Conservation (phyloP, 164 flowering plant species). For the Piper betle region DNA sequence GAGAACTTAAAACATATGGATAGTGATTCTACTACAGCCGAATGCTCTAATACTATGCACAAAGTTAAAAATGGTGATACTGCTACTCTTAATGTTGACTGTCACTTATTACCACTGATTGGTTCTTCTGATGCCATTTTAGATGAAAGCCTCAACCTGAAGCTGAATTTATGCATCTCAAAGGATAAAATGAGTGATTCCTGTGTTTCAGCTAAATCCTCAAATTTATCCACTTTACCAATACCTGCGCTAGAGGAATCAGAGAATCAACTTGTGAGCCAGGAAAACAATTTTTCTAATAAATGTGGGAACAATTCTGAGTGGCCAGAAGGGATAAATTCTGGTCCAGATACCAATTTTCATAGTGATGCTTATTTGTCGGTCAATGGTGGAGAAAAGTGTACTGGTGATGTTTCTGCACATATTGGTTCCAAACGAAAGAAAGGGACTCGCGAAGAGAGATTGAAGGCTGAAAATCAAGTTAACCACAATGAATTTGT, state of each 20-base stretch:
- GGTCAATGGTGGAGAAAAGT: conserved; percentile 9
- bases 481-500: conserved; percentile 22
- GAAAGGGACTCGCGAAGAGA: conserved; percentile 33
- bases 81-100: neutral
- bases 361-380: conserved; percentile 5
- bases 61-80: no score
- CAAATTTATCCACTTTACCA: no score
- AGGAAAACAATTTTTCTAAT: no score
- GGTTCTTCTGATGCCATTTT: neutral
- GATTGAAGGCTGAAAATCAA: conserved; percentile 17
- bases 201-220: no score
- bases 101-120: neutral
- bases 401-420: neutral
- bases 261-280: neutral
- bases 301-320: neutral
- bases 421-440: conserved; percentile 6
- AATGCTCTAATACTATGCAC: neutral
- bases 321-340: neutral
- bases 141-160: neutral
- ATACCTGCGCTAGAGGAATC: no score
- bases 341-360: neutral
- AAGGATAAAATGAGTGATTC: neutral
- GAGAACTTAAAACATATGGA: neutral
- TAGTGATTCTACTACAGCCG: neutral
- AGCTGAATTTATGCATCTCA: neutral